Evolutionary conservation across 208 protist genomes (phyloP).

Genomic region (Leishmania martiniquensis): DNA sequence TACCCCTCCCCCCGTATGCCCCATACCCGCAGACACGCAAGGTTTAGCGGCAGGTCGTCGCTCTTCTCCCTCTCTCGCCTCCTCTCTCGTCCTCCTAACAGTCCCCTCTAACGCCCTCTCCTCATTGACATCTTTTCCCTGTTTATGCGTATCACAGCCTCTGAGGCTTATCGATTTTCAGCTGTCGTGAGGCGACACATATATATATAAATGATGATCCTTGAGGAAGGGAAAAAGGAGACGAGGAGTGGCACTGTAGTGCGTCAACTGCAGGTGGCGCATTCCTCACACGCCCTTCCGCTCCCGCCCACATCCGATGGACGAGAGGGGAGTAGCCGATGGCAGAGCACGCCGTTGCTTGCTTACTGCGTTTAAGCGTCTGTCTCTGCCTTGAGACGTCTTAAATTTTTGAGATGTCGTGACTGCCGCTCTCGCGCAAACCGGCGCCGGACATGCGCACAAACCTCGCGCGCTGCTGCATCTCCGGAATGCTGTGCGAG

Average conservation of each 20-base stretch:
- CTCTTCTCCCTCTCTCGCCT: not conserved
- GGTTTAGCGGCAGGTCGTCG: not conserved
- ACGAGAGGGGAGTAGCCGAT: not conserved
- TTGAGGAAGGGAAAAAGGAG: not conserved
- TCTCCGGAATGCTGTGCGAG: constrained; percentile 70
- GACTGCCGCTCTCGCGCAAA: constrained; percentile 85
- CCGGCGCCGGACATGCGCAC: constrained; percentile 85
- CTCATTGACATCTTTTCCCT: not conserved
- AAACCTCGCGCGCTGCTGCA: constrained; percentile 83
- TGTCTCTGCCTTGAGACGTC: not conserved
- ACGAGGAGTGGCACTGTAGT: not conserved
- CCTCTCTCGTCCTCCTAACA: not conserved
- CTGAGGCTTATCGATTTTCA: not conserved
- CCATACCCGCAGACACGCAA: not conserved
- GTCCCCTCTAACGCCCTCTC: not conserved
- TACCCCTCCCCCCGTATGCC: not conserved
- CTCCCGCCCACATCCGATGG: not conserved
- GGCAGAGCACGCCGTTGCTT: not conserved
- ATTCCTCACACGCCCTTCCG: too few species aligned
- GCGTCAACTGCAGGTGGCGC: not conserved
- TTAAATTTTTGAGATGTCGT: constrained; percentile 91
- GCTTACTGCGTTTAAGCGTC: not conserved
- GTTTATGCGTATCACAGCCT: too few species aligned
- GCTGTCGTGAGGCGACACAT: not conserved
- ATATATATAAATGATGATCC: not conserved